Evolutionary conservation across 2,329 filamentous ascomycete species (phyloP).

Genomic region (Stachybotrys chartarum): DNA sequence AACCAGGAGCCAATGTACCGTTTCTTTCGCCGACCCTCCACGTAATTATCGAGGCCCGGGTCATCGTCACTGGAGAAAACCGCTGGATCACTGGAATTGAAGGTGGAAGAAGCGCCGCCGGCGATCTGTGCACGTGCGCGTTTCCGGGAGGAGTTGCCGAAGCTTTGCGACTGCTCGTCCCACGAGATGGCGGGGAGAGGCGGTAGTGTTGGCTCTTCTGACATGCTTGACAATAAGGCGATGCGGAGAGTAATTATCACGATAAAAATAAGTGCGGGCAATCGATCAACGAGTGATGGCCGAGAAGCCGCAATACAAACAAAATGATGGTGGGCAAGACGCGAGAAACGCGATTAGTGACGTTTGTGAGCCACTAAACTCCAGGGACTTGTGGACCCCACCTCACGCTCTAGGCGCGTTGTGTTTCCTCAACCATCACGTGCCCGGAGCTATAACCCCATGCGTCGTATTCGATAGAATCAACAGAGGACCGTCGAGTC

Average conservation of each 20-base stretch:
- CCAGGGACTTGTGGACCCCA: background rate
- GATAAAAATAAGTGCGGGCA: no score
- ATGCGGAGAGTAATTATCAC: no score
- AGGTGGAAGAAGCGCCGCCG: conserved; percentile 19
- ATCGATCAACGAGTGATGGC: background rate
- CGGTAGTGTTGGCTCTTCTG: conserved; percentile 35
- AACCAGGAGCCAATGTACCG: conserved; percentile 64
- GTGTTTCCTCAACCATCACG: background rate
- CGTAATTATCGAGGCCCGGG: conserved; percentile 58
- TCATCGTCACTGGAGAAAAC: conserved; percentile 70
- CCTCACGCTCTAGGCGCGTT: background rate
- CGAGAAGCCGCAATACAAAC: background rate
- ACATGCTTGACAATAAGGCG: conserved; percentile 15
- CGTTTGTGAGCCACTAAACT: background rate
- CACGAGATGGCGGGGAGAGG: conserved; percentile 28
- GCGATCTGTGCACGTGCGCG: conserved; percentile 24
- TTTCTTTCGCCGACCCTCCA: conserved; percentile 49
- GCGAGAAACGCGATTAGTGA: background rate
- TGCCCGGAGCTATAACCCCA: no score
- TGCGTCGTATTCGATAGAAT: no score
- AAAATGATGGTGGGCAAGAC: background rate
- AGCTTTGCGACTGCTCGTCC: conserved; percentile 29
- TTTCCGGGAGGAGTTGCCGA: conserved; percentile 32
- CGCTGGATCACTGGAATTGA: conserved; percentile 63
- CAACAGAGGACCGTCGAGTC: no score